Evolutionary conservation across 768 basidiomycete species (phyloP).

Genomic region (Pleurotus citrinopileatus): DNA sequence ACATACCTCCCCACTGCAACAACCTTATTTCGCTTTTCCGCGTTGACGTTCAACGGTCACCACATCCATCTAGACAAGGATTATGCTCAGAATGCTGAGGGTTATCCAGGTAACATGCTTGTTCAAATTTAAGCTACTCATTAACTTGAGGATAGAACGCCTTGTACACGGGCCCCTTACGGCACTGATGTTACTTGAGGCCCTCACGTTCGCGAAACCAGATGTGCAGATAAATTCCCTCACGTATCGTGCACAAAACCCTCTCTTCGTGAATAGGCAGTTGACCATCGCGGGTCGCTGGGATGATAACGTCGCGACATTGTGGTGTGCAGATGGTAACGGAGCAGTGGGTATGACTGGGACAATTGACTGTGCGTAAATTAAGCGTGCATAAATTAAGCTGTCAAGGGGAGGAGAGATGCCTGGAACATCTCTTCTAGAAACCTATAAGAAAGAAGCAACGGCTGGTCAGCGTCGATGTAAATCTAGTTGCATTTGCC

Average conservation of each 20-base stretch:
- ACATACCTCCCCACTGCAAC: constrained; percentile 63
- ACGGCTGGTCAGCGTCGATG: too few relatives aligned
- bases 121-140: background rate
- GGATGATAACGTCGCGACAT: constrained; percentile 22
- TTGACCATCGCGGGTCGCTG: constrained; percentile 36
- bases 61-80: constrained; percentile 80
- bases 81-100: constrained; percentile 64
- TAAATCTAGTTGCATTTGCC: too few relatives aligned
- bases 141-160: constrained; percentile 46
- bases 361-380: constrained; percentile 1
- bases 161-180: constrained; percentile 86
- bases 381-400: too few relatives aligned
- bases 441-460: too few relatives aligned
- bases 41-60: constrained; percentile 84
- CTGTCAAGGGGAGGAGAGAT: too few relatives aligned
- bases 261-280: constrained; percentile 38
- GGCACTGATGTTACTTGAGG: constrained; percentile 75
- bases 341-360: constrained; percentile 25
- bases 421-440: too few relatives aligned
- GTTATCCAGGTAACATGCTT: constrained; percentile 56
- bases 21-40: constrained; percentile 83
- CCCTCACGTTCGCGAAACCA: constrained; percentile 48
- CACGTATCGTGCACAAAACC: constrained; percentile 57
- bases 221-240: constrained; percentile 46
- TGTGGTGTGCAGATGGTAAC: constrained; percentile 38